These are phyloP conservation scores for Amphirosellinia nigrospora DNA, from an alignment of 495 filamentous ascomycete species.

Conservation along the genomic window DNA sequence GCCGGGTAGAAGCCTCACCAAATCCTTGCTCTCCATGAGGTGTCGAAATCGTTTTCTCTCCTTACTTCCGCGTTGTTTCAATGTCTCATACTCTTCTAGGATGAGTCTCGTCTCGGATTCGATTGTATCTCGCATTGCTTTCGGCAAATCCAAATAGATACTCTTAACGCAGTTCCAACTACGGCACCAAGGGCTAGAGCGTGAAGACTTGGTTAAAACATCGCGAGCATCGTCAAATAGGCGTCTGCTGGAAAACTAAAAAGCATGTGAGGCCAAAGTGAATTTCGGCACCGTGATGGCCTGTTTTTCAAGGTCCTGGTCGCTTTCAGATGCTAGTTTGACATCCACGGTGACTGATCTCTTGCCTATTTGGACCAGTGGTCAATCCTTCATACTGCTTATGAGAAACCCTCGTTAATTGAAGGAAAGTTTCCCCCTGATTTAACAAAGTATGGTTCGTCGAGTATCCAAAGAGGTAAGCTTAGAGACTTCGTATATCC, in stretches of 20 bases:
- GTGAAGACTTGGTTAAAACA: not conserved
- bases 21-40: not conserved
- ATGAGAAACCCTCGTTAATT: not conserved
- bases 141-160: too few relatives aligned
- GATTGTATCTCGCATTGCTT: fast-evolving
- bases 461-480: not conserved
- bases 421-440: not conserved
- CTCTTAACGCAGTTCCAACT: not conserved
- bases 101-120: not conserved
- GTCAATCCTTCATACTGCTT: not conserved
- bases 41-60: not conserved
- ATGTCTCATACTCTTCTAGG: not conserved
- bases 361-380: not conserved
- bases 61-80: not conserved
- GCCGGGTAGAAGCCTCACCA: slow-evolving; percentile 5
- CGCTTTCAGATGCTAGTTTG: not conserved
- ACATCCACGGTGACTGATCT: not conserved
- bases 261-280: not conserved
- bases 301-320: not conserved
- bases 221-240: not conserved
- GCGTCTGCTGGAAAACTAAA: not conserved
- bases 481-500: not conserved
- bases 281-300: not conserved
- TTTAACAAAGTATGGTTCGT: not conserved
- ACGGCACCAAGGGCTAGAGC: not conserved